A percentile compares a stretch with the other conserved stretches of the same genome.
Conservation (phyloP, 495 filamentous ascomycete genomes). For the Baudoinia panamericana region DNA sequence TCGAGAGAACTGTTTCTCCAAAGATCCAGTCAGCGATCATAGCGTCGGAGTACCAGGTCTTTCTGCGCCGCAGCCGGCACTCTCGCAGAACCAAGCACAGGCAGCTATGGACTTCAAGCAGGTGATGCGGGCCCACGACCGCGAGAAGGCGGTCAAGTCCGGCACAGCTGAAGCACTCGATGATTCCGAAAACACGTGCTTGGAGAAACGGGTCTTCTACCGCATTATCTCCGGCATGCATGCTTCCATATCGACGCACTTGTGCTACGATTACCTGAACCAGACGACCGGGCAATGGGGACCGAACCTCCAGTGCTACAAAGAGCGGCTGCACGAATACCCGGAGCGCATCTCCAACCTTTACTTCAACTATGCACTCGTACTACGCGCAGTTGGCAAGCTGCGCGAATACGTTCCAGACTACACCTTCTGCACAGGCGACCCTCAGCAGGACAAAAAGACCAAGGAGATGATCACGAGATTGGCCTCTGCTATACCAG, state of each 20-base stretch:
- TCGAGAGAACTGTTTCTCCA: conserved; percentile 91
- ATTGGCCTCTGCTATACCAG: conserved; percentile 52
- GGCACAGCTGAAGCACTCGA: conserved; percentile 30
- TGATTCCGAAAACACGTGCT: conserved; percentile 74
- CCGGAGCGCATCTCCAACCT: conserved; percentile 92
- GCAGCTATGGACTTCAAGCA: conserved; percentile 75
- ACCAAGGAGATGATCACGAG: conserved; percentile 68
- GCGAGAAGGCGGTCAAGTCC: conserved; percentile 42
- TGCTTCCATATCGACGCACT: conserved; percentile 84
- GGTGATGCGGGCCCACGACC: conserved; percentile 59
- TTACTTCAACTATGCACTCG: conserved; percentile 95
- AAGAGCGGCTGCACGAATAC: conserved; percentile 62
- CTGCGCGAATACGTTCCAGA: conserved; percentile 66
- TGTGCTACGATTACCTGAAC: conserved; percentile 95
- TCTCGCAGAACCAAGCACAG: conserved; percentile 32
- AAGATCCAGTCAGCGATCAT: conserved; percentile 28
- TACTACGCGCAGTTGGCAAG: conserved; percentile 81
- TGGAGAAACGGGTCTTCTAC: conserved; percentile 97
- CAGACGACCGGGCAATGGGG: conserved; percentile 89
- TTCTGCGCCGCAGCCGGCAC: conserved; percentile 16
- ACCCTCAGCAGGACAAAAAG: conserved; percentile 57
- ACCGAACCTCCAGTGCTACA: conserved; percentile 84
- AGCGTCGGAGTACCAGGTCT: conserved; percentile 4
- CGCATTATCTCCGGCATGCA: conserved; percentile 94
- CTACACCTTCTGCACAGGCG: conserved; percentile 89